A percentile compares a stretch with the other conserved stretches of the same genome.
These are phyloP conservation scores for Aegilops longissima DNA, from an alignment of 176 grass and related monocot species.

Conservation along the genomic window DNA sequence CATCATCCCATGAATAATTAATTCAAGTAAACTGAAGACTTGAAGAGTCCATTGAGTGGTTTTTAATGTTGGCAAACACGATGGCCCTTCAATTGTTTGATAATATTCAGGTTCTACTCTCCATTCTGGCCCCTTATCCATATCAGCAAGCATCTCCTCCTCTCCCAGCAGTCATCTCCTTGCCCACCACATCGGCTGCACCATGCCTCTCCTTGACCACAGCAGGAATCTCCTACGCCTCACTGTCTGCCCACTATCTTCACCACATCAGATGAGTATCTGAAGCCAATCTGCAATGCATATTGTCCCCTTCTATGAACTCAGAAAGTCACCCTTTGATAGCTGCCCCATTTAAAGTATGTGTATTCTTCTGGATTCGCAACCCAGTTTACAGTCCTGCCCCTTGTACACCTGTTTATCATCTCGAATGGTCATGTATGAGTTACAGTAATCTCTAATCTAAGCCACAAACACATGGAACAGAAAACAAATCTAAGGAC, in stretches of 20 bases:
- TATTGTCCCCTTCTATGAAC: background rate
- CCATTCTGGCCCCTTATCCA: background rate
- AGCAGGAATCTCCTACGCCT: background rate
- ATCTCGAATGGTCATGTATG: background rate
- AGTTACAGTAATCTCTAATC: background rate
- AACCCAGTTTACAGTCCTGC: background rate
- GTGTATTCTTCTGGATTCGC: background rate
- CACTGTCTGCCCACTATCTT: background rate
- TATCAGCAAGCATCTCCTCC: no score
- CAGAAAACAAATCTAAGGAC: background rate
- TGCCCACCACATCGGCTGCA: background rate
- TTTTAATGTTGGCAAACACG: no score
- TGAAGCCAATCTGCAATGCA: background rate
- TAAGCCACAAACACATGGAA: background rate
- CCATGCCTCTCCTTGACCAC: background rate
- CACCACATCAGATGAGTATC: background rate
- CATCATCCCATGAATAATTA: no score
- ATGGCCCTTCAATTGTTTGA: no score
- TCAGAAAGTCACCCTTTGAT: background rate
- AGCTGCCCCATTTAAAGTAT: background rate
- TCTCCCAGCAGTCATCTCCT: background rate
- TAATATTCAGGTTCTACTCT: background rate
- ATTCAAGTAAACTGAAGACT: no score
- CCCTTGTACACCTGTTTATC: background rate
- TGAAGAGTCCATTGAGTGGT: no score